These are phyloP conservation scores for Panus rudis DNA, from an alignment of 768 basidiomycete genomes.

Conservation along the genomic window DNA sequence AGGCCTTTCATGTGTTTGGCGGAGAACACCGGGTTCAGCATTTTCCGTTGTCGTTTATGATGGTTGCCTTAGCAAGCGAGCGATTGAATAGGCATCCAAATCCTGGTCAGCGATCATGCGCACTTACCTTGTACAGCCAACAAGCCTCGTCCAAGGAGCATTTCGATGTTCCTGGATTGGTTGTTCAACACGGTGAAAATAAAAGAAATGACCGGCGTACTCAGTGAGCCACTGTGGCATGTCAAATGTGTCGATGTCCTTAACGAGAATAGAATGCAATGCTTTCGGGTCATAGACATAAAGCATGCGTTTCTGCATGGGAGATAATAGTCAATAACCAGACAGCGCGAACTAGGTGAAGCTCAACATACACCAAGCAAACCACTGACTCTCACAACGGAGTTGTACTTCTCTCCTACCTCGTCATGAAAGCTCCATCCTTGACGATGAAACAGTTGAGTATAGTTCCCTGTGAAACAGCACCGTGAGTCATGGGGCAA, in stretches of 20 bases:
- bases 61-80: slow-evolving; percentile 2
- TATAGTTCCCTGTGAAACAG: slow-evolving; percentile 1
- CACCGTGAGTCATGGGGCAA: background rate
- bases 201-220: too few relatives aligned
- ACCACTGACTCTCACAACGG: slow-evolving; percentile 1
- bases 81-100: too few relatives aligned
- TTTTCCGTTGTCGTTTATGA: slow-evolving; percentile 2
- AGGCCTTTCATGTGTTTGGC: background rate
- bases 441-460: slow-evolving; percentile 1
- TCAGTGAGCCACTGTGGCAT: slow-evolving; percentile 10
- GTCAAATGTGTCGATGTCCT: slow-evolving; percentile 9
- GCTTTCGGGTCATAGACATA: too few relatives aligned
- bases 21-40: slow-evolving; percentile 2
- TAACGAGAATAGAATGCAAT: too few relatives aligned
- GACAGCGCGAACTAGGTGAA: background rate
- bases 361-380: background rate
- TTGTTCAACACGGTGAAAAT: too few relatives aligned
- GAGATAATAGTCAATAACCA: background rate
- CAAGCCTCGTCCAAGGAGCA: slow-evolving; percentile 18
- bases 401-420: background rate
- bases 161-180: slow-evolving; percentile 10
- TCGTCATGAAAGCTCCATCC: slow-evolving; percentile 3
- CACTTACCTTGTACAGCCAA: slow-evolving; percentile 16
- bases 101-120: background rate
- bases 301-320: too few relatives aligned